Evolutionary conservation across 805 yeast species (phyloP), one percentile per base, ranked within the genome.

Genomic region (Vanderwaltozyma polyspora): DNA sequence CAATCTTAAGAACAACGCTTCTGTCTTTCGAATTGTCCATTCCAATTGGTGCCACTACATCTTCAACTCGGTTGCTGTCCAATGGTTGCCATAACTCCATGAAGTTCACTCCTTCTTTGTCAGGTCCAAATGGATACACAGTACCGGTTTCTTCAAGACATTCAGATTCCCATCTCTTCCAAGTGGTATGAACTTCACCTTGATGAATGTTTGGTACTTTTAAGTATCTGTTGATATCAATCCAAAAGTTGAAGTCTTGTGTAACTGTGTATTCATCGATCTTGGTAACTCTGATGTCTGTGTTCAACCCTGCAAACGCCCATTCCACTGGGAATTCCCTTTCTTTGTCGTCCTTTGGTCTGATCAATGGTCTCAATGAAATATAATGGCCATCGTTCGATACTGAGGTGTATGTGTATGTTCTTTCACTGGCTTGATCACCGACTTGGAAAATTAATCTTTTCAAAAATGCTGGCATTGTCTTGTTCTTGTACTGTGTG

Each of bases 281-380:
- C 31, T 48, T 52, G 28, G 49, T 52, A 9, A 62, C 63, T 5
- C 52, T 57, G 24, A 65, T 45, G 3, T 55, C 52, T 12, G 56
- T 55, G 33, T 71, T 72, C 1, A 49, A 50, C 2, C 83, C 82
- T 4, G 68, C 67, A 52, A 73, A 68, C 1, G 67, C 72, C 78
- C 79, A 72, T 44, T 76, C 75, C 42, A 72, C 72, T 16, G 70
- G 70, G 43, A 64, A 65, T n/a, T 40, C 44, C 13, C 45, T 44
- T 30, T 52, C 59, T 5, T 46, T 43, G 2, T 44, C 45, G 3
- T 48, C 45, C 5, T 33, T 21, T 19, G 59, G 54, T n/a, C 43
- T 44, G 30, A 49, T 47, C 13, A 59, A 45, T 12, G 65, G 62
- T 40, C 73, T 55, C 29, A 68, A 38, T 24, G 63, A 58, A 19